Base-by-base conservation (phyloP, 2,329 filamentous ascomycete species). In the Bertia moriformis region DNA sequence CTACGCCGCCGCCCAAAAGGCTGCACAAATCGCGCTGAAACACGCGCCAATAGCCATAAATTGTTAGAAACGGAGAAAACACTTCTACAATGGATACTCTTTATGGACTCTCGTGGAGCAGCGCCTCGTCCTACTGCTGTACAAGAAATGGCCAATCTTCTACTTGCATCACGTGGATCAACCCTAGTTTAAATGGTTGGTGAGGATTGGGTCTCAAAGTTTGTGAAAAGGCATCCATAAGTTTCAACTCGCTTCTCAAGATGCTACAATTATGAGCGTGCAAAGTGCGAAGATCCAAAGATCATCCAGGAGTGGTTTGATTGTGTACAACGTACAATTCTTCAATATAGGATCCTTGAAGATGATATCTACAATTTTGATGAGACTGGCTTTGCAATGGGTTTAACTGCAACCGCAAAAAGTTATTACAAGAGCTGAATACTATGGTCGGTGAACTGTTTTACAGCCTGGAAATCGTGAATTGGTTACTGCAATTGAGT, bases 401-500 rank as follows among this genome's bases (percentile, higher is more conserved):
- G 48, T 14, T 36, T 43, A 4, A 48, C 47, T 19, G 19, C 20
- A 17, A 43, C 39, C 19, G 43, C 29, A 20, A 49, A 39, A 29
- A n/a, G 47, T 50, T 13, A 37, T 51, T 38, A 49, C 40, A 20
- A 35, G 14, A 19, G 40, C 39, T 43, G 44, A 49, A 40, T 14
- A 36, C 17, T 13, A 13, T 33, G 19, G 40, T 15, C 41, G 43
- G 36, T 37, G 38, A 33, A 43, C 38, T 35, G 19, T 39, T 18
- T 19, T 42, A n/a, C 40, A 53, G 40, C 46, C 43, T 43, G 42
- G 44, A 10, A 53, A 51, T 42, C 29, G 45, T n/a, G 46, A 53
- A 42, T 54, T 38, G 45, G 44, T 43, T 19, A 53, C 46, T 41
- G 38, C 44, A n/a, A 54, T 54, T 35, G n/a, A 50, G 19, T 40